Percentiles rank a stretch among this genome's conserved stretches.
These are phyloP conservation scores for Podospora anserina DNA, from an alignment of 495 filamentous ascomycete genomes.

Conservation along the genomic window DNA sequence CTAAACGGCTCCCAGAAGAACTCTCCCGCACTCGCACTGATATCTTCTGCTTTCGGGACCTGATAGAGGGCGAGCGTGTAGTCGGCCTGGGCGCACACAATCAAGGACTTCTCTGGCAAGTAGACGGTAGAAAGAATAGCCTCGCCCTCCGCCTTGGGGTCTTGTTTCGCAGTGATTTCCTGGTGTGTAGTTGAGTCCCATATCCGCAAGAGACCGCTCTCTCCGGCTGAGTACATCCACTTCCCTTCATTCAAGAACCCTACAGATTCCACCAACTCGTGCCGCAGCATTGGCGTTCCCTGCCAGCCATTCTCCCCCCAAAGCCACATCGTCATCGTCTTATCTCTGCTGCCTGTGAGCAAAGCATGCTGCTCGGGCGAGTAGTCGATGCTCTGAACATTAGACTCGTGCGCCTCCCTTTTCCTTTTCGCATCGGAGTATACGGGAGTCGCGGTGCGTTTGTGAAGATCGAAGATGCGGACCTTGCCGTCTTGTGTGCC, in stretches of 20 bases:
- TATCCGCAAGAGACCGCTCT: constrained; percentile 73
- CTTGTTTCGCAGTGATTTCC: constrained; percentile 74
- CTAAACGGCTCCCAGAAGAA: constrained; percentile 50
- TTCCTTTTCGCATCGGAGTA: constrained; percentile 45
- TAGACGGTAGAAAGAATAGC: constrained; percentile 70
- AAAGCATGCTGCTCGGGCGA: constrained; percentile 68
- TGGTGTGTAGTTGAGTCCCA: constrained; percentile 74
- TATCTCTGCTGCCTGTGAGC: constrained; percentile 88
- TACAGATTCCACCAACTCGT: constrained; percentile 80
- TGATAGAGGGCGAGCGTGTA: constrained; percentile 80
- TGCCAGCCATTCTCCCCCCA: constrained; percentile 89
- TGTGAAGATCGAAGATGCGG: constrained; percentile 86
- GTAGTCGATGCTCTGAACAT: constrained; percentile 81
- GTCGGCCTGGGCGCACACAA: constrained; percentile 84
- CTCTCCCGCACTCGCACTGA: constrained; percentile 27
- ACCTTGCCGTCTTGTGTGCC: constrained; percentile 91
- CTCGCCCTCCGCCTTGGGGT: constrained; percentile 66
- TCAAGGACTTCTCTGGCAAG: constrained; percentile 55
- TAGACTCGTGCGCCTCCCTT: constrained; percentile 81
- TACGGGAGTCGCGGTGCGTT: constrained; percentile 69
- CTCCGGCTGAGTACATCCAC: constrained; percentile 80
- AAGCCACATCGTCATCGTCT: constrained; percentile 88
- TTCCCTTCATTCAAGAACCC: constrained; percentile 70
- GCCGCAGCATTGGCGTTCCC: constrained; percentile 74
- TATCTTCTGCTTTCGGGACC: constrained; percentile 29